Evolutionary conservation across 192 early-diverging fungal species (phyloP), one percentile per base, ranked within the genome.

Genomic region (Backusella liffmaniae): DNA sequence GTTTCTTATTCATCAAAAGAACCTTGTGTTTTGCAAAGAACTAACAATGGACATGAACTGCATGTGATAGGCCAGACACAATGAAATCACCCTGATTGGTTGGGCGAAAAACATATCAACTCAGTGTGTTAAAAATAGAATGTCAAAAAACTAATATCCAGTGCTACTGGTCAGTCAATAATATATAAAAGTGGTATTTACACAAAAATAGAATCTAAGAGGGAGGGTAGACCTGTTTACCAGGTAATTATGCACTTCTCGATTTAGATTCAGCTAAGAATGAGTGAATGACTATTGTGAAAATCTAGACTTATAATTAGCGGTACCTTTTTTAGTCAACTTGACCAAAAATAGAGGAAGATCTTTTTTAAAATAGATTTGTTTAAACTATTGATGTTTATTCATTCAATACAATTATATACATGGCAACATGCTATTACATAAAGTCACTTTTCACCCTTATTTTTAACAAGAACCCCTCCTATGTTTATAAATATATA

Each of bases 231-330:
- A 21, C 21, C 21, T 56, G 53, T 56, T 56, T 56, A 56, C 53
- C 53, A 21, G 53, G 53, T 56, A 56, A 56, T 26, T 56, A 56
- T 56, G 53, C n/a, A 56, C 5, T 56, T 56, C 2, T 56, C 21
- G 7, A 26, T 56, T 56, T 56, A 56, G 53, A 21, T 21, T n/a
- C 53, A 56, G 53, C 53, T 56, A 21, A 21, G n/a, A 56, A 56
- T 32, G 10, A 10, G 37, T 26, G 53, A 21, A n/a, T 44, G 42
- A 1, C 42, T 44, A 44, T 21, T 56, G 53, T 21, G 53, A 53
- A n/a, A 56, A 21, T 56, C 53, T 56, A 56, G 53, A 56, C n/a
- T 56, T 56, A 56, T 56, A 23, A 56, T 56, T 56, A 56, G 53
- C n/a, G 3, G 8, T 7, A 21, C 18, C 53, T 56, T 21, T 23